Evolutionary conservation across 2,329 filamentous ascomycete genomes (phyloP).

Genomic region (Geosmithia morbida): DNA sequence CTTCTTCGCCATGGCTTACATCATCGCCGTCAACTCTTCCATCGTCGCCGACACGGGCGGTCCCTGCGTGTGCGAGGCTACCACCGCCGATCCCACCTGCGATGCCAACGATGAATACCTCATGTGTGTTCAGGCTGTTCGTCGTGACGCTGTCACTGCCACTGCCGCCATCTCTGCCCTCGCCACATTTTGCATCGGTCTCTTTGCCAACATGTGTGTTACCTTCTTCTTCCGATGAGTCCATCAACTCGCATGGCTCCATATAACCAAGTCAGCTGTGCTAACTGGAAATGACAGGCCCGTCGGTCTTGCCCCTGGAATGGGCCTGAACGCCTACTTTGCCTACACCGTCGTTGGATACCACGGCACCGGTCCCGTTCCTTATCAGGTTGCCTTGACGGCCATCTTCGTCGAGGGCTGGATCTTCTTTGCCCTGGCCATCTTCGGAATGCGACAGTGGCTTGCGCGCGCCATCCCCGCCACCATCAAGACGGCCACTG

Average conservation of each 20-base stretch:
- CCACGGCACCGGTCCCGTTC: conserved; percentile 58
- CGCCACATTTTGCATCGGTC: conserved; percentile 69
- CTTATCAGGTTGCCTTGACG: conserved; percentile 64
- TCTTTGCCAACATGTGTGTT: conserved; percentile 59
- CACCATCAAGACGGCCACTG: conserved; percentile 76
- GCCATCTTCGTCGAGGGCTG: conserved; percentile 83
- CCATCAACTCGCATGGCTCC: background rate
- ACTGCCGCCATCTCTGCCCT: conserved; percentile 73
- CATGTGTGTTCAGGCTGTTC: conserved; percentile 49
- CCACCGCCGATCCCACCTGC: conserved; percentile 36
- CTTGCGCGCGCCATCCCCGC: conserved; percentile 69
- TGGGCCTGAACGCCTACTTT: conserved; percentile 73
- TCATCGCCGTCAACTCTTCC: conserved; percentile 36
- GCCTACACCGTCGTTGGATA: conserved; percentile 62
- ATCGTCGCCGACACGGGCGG: conserved; percentile 53
- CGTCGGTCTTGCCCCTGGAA: conserved; percentile 25
- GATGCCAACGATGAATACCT: conserved; percentile 39
- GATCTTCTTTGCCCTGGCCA: conserved; percentile 66
- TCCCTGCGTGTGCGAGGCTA: conserved; percentile 56
- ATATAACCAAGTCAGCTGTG: too few species aligned
- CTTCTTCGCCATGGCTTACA: conserved; percentile 52
- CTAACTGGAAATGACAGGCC: conserved; percentile 10
- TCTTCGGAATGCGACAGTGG: conserved; percentile 78
- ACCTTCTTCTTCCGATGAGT: background rate
- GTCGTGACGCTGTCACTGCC: conserved; percentile 69